These are phyloP conservation scores for Backusella morwellensis DNA, from an alignment of 192 early-diverging fungal species.

Conservation along the genomic window DNA sequence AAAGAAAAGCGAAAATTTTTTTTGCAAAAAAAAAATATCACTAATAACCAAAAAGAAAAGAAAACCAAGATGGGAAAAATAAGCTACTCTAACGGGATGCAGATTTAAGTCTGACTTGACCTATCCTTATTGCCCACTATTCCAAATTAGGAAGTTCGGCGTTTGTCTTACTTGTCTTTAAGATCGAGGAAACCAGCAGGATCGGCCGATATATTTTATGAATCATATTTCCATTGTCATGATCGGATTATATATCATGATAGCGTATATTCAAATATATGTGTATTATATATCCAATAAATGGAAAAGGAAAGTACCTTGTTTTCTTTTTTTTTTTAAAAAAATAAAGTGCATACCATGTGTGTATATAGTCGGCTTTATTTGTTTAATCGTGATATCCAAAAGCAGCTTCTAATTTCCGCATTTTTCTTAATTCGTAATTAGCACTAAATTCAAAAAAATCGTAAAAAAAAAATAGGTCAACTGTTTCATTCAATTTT, in stretches of 20 bases:
- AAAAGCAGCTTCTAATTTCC: background rate
- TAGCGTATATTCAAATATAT: too few relatives aligned
- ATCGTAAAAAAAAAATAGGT: background rate
- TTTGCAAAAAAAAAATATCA: background rate
- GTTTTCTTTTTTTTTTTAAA: background rate
- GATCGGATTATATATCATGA: background rate
- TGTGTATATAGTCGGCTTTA: background rate
- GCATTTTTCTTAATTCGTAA: constrained; percentile 10
- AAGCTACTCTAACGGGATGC: background rate
- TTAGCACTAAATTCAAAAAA: background rate
- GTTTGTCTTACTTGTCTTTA: background rate
- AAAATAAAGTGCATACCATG: background rate
- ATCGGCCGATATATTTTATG: background rate
- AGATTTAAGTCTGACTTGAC: background rate
- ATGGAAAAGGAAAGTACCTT: background rate
- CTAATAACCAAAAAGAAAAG: background rate
- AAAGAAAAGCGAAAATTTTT: background rate
- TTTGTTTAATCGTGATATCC: background rate
- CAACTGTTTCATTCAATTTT: background rate
- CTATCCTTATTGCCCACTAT: constrained; percentile 1
- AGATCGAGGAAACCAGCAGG: background rate
- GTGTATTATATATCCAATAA: background rate
- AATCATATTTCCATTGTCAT: background rate
- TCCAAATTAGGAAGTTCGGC: constrained; percentile 5
- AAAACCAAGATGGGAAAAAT: background rate